A percentile compares a stretch with the other conserved stretches of the same genome.
Evolutionary conservation across 805 yeast genomes (phyloP).

Genomic region (Metschnikowia anglica): DNA sequence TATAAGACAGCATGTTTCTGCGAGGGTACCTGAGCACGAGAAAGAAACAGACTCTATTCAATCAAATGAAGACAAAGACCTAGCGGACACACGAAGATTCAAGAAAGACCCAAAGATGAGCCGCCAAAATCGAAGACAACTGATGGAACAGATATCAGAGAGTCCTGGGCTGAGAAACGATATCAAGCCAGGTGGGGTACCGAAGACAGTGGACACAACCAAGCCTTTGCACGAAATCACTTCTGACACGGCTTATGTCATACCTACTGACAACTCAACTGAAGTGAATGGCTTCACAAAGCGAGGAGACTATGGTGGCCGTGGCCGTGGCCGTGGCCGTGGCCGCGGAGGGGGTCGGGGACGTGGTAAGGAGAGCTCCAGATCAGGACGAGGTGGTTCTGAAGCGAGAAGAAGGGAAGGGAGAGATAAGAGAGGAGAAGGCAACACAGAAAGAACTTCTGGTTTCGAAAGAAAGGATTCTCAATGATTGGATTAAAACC

Average conservation of each 20-base stretch:
- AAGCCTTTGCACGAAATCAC: neutral
- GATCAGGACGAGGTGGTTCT: neutral
- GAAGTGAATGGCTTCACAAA: neutral
- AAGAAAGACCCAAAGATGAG: neutral
- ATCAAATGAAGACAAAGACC: neutral
- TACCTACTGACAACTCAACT: neutral
- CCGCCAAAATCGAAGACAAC: neutral
- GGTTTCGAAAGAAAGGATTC: neutral
- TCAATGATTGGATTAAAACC: neutral
- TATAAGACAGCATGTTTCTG: neutral
- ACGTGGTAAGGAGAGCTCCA: slow-evolving; percentile 16
- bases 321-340: slow-evolving; percentile 14
- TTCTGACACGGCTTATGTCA: neutral
- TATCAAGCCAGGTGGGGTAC: neutral
- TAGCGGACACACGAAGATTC: neutral
- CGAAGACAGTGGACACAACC: neutral
- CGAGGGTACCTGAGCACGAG: neutral
- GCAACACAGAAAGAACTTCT: slow-evolving; percentile 15
- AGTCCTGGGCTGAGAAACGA: neutral
- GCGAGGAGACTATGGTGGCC: slow-evolving; percentile 14
- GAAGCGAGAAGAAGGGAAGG: slow-evolving; percentile 21
- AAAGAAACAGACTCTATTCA: neutral
- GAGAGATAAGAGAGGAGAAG: slow-evolving; percentile 6
- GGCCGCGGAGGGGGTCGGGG: slow-evolving; percentile 9
- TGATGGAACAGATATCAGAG: neutral